Evolutionary conservation across 257 asterid genomes (phyloP).

Genomic region (Rehmannia glutinosa): DNA sequence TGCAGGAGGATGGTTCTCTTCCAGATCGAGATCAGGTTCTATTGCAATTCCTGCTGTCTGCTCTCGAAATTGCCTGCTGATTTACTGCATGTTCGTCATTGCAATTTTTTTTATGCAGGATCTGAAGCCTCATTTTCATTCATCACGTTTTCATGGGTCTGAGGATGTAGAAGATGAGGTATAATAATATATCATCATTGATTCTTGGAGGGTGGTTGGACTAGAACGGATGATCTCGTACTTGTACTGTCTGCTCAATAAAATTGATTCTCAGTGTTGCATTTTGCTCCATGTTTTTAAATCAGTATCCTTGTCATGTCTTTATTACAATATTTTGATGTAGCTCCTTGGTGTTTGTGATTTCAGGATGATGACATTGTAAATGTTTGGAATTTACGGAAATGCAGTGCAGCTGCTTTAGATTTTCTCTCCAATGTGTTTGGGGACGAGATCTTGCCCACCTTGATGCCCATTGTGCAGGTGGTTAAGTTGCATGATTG

Average conservation of each 20-base stretch:
- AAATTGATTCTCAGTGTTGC: background rate
- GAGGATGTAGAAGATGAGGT: slow-evolving; percentile 94
- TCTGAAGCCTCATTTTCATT: slow-evolving; percentile 94
- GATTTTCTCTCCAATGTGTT: slow-evolving; percentile 70
- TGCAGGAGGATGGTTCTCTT: slow-evolving; percentile 96
- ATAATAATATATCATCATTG: slow-evolving; percentile 13
- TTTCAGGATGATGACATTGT: slow-evolving; percentile 84
- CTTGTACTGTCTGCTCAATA: background rate
- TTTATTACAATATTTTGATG: slow-evolving; percentile 13
- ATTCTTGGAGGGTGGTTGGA: slow-evolving; percentile 12
- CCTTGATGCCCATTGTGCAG: slow-evolving; percentile 74
- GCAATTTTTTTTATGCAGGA: slow-evolving; percentile 51
- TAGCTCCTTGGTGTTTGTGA: slow-evolving; percentile 49
- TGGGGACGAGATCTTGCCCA: slow-evolving; percentile 63
- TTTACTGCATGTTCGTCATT: slow-evolving; percentile 25
- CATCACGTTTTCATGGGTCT: slow-evolving; percentile 94
- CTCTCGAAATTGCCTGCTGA: background rate
- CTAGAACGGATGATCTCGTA: background rate
- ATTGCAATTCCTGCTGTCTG: slow-evolving; percentile 12
- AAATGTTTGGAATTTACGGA: slow-evolving; percentile 91
- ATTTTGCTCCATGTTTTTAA: background rate
- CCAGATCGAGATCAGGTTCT: slow-evolving; percentile 97
- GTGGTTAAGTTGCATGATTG: slow-evolving; percentile 19
- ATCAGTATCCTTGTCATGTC: background rate
- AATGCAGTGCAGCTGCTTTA: slow-evolving; percentile 84